Percentiles rank a stretch among this genome's conserved stretches.
These are phyloP conservation scores for Taxillus chinensis DNA, from an alignment of 164 flowering plant species.

Conservation along the genomic window DNA sequence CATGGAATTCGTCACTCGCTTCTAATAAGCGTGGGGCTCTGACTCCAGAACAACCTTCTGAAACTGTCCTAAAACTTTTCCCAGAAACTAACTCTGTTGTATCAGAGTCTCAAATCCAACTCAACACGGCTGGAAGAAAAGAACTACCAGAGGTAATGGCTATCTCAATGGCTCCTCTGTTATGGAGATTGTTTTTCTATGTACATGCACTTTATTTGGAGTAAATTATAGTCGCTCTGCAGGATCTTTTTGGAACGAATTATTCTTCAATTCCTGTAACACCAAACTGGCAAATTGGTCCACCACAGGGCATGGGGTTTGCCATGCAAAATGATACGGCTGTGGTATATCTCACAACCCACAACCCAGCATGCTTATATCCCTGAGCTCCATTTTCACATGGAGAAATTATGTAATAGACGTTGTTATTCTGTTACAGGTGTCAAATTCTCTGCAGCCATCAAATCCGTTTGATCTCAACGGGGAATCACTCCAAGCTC, in stretches of 20 bases:
- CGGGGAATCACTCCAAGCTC: conserved; percentile 39
- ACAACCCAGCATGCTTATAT: background rate
- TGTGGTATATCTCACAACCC: conserved; percentile 24
- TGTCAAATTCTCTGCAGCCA: conserved; percentile 38
- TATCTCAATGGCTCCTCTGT: background rate
- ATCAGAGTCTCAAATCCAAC: conserved; percentile 38
- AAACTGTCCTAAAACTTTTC: conserved; percentile 15
- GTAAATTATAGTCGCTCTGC: conserved; percentile 11
- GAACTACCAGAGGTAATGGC: conserved; percentile 63
- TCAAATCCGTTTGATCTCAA: conserved; percentile 75
- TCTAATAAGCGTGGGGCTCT: conserved; percentile 30
- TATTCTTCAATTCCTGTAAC: conserved; percentile 36
- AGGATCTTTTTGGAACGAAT: conserved; percentile 68
- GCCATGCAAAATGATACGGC: conserved; percentile 56
- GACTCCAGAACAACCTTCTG: conserved; percentile 25
- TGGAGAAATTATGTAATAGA: background rate
- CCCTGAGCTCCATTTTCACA: background rate
- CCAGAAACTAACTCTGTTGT: conserved; percentile 16
- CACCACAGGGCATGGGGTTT: conserved; percentile 43
- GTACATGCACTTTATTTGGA: background rate
- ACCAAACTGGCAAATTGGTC: conserved; percentile 61
- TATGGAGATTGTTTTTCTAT: too few species aligned
- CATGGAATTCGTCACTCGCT: conserved; percentile 30
- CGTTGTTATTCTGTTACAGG: conserved; percentile 24
- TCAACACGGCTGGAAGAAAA: conserved; percentile 33